Evolutionary conservation across 2,329 filamentous ascomycete species (phyloP).

Genomic region (Talaromyces sp.): DNA sequence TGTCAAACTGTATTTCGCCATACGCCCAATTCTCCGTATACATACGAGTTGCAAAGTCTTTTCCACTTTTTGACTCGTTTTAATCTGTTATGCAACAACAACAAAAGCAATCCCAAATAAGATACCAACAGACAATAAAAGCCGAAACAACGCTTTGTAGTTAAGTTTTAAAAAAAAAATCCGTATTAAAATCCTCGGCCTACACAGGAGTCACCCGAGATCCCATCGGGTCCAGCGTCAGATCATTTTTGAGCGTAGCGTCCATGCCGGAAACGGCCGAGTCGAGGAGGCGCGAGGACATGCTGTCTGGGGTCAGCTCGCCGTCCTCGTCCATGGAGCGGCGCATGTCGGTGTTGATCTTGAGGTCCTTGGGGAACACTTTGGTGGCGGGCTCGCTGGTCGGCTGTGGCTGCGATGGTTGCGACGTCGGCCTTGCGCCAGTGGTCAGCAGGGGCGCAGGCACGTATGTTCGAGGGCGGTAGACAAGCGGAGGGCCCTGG

Average conservation of each 20-base stretch:
- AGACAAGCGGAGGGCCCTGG: slow-evolving; percentile 40
- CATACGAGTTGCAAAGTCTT: background rate
- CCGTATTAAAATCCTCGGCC: background rate
- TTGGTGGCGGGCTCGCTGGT: slow-evolving; percentile 23
- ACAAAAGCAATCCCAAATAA: slow-evolving; percentile 5
- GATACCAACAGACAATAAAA: background rate
- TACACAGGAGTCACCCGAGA: slow-evolving; percentile 27
- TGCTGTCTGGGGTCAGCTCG: slow-evolving; percentile 45
- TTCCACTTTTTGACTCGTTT: background rate
- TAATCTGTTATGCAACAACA: slow-evolving; percentile 5
- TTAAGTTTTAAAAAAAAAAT: background rate
- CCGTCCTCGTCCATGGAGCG: slow-evolving; percentile 34
- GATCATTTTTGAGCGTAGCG: slow-evolving; percentile 35
- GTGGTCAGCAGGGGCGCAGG: slow-evolving; percentile 23
- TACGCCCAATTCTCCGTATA: background rate
- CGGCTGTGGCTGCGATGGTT: slow-evolving; percentile 22
- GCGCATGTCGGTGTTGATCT: slow-evolving; percentile 41
- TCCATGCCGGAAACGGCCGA: slow-evolving; percentile 41
- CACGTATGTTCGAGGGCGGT: slow-evolving; percentile 33
- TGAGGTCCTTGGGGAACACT: slow-evolving; percentile 33
- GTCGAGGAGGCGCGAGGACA: slow-evolving; percentile 44
- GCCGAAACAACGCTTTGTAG: background rate
- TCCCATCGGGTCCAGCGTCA: slow-evolving; percentile 41
- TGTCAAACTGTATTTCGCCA: background rate
- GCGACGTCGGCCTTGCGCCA: slow-evolving; percentile 15